Base-by-base conservation (phyloP, 2,329 filamentous ascomycete genomes). In the Pseudocercospora macadamiae region DNA sequence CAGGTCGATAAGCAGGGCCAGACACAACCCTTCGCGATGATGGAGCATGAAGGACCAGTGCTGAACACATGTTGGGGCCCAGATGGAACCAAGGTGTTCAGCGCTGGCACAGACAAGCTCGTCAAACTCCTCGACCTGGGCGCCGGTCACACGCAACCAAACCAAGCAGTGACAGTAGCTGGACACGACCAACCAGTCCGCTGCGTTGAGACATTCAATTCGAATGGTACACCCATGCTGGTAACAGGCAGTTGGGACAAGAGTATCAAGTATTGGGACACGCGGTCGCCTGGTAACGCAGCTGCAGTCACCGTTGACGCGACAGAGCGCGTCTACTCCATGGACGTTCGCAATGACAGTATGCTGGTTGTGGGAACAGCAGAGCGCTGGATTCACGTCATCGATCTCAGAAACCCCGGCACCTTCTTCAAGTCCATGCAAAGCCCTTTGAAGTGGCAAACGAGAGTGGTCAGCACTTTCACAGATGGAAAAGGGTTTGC, bases 391-490 rank as follows among this genome's bases (percentile, higher is more conserved):
- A 96, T 99, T 81, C 93, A 97, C 75, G 89, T 99, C 63, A 83
- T 99, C 77, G 92, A 96, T 77, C 85, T 99, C 55, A 88, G 89
- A 72, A 88, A 96, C 61, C 95, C 95, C 3, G 86, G 85, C 54
- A 91, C 91, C 69, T 91, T 97, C 76, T 97, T 96, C 85, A 99
- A 99, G 83, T 93, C 91, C 8, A 84, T 97, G 51, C 91, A 96
- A 77, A 96, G 91, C 71, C 95, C 95, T 2, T 83, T 99, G 44
- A 99, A 99, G 79, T 99, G 93, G 91, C 95, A 99, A 82, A 99
- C 95, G 1, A 83, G 93, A 59, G 91, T 96, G 10, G 90, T 97
- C 52, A 95, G 89, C 79, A 97, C 93, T 80, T 99, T 99, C 75
- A 87, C 88, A 12, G 93, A 99, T 73, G 89, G 91, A 5, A 87